phyloP scores from a whole-genome alignment of 257 asterid species.

The Eucommia ulmoides region DNA sequence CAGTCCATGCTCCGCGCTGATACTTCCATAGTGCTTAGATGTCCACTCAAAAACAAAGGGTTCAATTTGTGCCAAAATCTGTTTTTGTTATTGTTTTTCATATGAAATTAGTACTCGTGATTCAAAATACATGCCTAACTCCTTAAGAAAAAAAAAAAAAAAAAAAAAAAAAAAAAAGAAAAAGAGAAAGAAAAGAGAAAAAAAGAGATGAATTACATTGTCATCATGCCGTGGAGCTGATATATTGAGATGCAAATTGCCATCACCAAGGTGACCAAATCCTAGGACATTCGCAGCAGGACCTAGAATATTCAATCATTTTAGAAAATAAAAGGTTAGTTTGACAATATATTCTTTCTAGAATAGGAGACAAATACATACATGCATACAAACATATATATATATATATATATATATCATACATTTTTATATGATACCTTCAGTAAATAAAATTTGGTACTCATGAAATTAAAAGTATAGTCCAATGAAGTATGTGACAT shows the following conservation, averaged over 20 bases:
- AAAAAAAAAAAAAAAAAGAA: not conserved
- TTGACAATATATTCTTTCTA: too few species aligned
- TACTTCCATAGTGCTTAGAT: conserved; percentile 87
- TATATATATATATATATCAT: too few species aligned
- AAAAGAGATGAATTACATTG: conserved; percentile 36
- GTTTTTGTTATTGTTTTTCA: too few species aligned
- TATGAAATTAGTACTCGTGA: too few species aligned
- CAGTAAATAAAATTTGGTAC: too few species aligned
- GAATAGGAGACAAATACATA: too few species aligned
- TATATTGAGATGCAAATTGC: conserved; percentile 88
- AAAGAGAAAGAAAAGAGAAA: conserved; percentile 6
- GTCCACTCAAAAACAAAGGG: conserved; percentile 98
- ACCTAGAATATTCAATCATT: conserved; percentile 24
- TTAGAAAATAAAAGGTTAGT: too few species aligned
- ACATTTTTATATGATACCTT: too few species aligned
- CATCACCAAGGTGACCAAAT: conserved; percentile 97
- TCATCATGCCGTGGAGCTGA: conserved; percentile 59
- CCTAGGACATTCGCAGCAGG: conserved; percentile 60
- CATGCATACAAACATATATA: too few species aligned
- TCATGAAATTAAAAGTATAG: too few species aligned
- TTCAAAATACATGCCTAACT: conserved; percentile 6
- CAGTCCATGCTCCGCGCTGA: conserved; percentile 95
- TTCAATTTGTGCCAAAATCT: conserved; percentile 72
- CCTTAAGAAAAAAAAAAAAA: too few species aligned
- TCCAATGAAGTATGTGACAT: not conserved